Conservation (phyloP, 768 basidiomycete species). For the Lactarius pseudohatsudake region DNA sequence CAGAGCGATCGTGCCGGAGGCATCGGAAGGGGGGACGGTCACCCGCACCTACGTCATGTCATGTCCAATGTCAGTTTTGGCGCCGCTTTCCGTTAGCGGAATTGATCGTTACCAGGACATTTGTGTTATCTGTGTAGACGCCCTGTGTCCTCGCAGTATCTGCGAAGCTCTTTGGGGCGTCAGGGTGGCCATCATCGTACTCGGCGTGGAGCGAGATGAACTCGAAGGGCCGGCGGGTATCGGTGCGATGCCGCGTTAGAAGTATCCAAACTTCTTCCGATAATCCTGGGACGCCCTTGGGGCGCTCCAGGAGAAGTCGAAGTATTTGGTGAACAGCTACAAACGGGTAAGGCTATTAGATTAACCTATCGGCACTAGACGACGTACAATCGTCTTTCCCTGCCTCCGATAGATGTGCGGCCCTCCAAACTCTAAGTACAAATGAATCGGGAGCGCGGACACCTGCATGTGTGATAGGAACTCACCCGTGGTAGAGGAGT, state of each 20-base stretch:
- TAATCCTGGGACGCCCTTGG: not conserved
- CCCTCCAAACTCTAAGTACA: conserved; percentile 37
- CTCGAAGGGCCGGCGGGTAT: conserved; percentile 59
- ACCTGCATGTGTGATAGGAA: not conserved
- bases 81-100: too few species aligned
- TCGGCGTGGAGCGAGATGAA: conserved; percentile 67
- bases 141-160: conserved; percentile 20
- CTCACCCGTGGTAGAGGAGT: conserved; percentile 68
- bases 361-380: not conserved
- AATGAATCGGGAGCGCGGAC: not conserved
- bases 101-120: conserved; percentile 21
- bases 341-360: not conserved
- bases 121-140: conserved; percentile 27
- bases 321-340: conserved; percentile 44
- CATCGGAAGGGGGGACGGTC: conserved; percentile 15
- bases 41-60: conserved; percentile 27
- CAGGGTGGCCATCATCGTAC: conserved; percentile 36
- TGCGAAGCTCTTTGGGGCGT: not conserved
- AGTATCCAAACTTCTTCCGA: conserved; percentile 71
- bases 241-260: conserved; percentile 69
- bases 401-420: conserved; percentile 22
- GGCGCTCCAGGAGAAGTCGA: conserved; percentile 40
- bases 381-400: conserved; percentile 37
- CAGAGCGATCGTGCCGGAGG: conserved; percentile 47
- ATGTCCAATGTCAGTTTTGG: conserved; percentile 1